These are phyloP conservation scores for Jacaranda copaia DNA, from an alignment of 257 asterid species.

Conservation along the genomic window DNA sequence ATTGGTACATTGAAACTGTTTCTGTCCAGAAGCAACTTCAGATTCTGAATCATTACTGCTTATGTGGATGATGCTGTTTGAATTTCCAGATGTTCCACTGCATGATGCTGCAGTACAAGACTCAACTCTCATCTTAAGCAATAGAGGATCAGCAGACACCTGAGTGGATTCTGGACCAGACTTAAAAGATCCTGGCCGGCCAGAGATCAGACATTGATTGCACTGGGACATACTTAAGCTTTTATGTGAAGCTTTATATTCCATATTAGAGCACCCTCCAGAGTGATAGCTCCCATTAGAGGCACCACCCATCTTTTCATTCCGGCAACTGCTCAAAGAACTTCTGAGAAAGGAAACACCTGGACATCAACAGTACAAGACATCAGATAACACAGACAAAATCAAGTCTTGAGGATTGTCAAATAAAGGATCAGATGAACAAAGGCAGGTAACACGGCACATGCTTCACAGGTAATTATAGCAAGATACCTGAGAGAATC, in stretches of 20 bases:
- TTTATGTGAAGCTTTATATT: conserved; percentile 49
- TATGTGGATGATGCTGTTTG: conserved; percentile 33
- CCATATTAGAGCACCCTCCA: conserved; percentile 46
- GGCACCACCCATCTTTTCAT: conserved; percentile 43
- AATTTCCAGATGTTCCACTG: conserved; percentile 55
- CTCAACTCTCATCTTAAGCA: conserved; percentile 62
- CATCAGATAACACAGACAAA: conserved; percentile 18
- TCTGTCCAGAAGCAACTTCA: conserved; percentile 43
- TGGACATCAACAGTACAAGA: conserved; percentile 35
- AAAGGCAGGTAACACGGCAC: conserved; percentile 5
- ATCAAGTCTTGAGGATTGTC: neutral
- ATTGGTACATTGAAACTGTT: conserved; percentile 33
- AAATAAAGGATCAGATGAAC: neutral
- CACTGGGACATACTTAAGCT: conserved; percentile 45
- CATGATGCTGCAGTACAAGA: conserved; percentile 63
- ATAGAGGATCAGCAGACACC: conserved; percentile 52
- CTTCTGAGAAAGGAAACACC: conserved; percentile 56
- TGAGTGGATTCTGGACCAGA: conserved; percentile 47
- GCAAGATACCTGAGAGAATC: conserved; percentile 68
- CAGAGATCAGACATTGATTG: conserved; percentile 39
- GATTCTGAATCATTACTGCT: conserved; percentile 42
- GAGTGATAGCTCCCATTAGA: conserved; percentile 48
- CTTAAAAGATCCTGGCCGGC: conserved; percentile 42
- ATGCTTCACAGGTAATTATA: neutral
- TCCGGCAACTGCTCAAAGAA: conserved; percentile 38